A percentile compares a stretch with the other conserved stretches of the same genome.
Evolutionary conservation across 192 early-diverging fungal genomes (phyloP).

Genomic region (Coemansia sp.): DNA sequence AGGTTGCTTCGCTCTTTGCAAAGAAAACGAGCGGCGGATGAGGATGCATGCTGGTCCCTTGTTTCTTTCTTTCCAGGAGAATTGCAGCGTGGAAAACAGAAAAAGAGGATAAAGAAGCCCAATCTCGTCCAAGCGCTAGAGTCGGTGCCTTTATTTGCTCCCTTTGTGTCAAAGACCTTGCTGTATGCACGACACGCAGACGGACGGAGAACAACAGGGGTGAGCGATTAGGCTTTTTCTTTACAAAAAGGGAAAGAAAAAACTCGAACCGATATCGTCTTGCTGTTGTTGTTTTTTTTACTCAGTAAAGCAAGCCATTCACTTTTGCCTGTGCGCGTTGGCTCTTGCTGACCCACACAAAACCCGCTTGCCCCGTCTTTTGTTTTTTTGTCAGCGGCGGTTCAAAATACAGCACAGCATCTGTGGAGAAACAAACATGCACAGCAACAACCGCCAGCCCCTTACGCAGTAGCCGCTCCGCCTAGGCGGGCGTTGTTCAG

Average conservation of each 20-base stretch:
- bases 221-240: neutral
- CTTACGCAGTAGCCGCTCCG: neutral
- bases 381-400: neutral
- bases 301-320: too few relatives aligned
- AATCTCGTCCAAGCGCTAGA: too few relatives aligned
- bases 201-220: neutral
- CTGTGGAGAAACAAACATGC: neutral
- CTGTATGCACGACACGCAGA: neutral
- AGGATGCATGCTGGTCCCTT: neutral
- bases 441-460: too few relatives aligned
- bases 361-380: too few relatives aligned
- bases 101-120: neutral
- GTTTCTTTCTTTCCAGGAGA: neutral
- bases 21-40: neutral
- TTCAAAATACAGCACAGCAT: neutral
- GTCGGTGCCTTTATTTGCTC: neutral
- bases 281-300: neutral
- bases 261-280: neutral
- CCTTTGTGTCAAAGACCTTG: conserved; percentile 5
- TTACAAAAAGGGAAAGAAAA: neutral
- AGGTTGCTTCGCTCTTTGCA: neutral
- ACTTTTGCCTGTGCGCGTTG: too few relatives aligned
- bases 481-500: neutral
- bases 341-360: too few relatives aligned
- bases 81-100: neutral